Conservation (phyloP, 805 yeast genomes). For the Candida silvicultrix region DNA sequence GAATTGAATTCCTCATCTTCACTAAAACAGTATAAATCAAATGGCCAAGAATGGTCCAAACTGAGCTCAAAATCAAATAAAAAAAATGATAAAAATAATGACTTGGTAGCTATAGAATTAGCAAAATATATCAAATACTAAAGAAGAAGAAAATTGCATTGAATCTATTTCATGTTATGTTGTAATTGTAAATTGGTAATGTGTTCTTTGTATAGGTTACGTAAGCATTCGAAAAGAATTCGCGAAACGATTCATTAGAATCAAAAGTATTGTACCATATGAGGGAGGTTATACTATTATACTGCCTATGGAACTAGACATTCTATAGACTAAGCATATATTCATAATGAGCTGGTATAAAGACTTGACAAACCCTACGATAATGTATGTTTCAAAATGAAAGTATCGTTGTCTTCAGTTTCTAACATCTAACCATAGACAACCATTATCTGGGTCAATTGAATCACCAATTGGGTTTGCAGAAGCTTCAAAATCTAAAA, state of each 20-base stretch:
- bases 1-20: not conserved
- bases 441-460: conserved; percentile 1
- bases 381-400: not conserved
- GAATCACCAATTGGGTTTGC: conserved; percentile 8
- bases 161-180: no score
- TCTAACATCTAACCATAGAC: not conserved
- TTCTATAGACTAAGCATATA: no score
- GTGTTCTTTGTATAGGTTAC: no score
- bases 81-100: not conserved
- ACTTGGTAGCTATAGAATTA: not conserved
- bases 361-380: conserved; percentile 1
- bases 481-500: conserved; percentile 1
- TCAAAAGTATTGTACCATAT: no score
- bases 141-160: not conserved
- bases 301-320: no score
- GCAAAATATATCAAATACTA: not conserved
- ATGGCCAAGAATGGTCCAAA: not conserved
- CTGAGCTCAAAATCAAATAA: not conserved
- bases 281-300: no score
- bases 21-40: not conserved
- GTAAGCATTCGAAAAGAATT: no score
- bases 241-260: no score
- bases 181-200: no score
- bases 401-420: no score
- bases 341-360: conserved; percentile 8